Base-by-base conservation (phyloP, 2,329 filamentous ascomycete genomes). In the Alternaria arbusti region DNA sequence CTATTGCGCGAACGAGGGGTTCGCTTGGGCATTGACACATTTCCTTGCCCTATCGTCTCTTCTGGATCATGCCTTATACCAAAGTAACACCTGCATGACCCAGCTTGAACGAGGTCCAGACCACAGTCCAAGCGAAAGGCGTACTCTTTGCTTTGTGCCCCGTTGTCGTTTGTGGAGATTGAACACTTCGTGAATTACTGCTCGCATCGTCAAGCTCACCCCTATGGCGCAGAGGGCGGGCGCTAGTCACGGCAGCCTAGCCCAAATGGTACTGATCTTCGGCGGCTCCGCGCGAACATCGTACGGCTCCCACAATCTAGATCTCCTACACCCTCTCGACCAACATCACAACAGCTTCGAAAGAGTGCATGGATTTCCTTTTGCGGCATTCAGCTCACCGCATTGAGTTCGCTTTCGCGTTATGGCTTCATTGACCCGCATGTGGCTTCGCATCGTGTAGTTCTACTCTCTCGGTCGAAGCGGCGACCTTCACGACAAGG, bases 111-210 rank as follows among this genome's bases (percentile, higher is more conserved):
- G 1, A 32, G 12, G 6, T 1, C 12, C 30, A 15, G 30, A 32
- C 30, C 12, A 1, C 30, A 32, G 30, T 8, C 6, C 1, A 1
- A 4, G 0, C 1, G 0, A 32, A 32, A 32, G 30, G 30, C 30
- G 30, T 3, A 13, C 11, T 30, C 12, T 28, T 4, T 28, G 1
- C 26, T 11, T 28, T 28, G 10, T 26, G 8, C 25, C 8, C 25
- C 25, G 25, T 26, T 26, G 25, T 26, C 25, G 25, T 26, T 10
- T 26, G 28, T 32, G 30, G 30, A 32, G 12, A 32, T 32, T 32
- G 30, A 15, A 15, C 12, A 4, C 6, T 15, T 32, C 6, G 30
- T 7, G 30, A 32, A 32, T 15, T 15, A 15, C 30, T 32, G 3
- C 13, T 32, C 3, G 13, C 30, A 36, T 36, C 30, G 30, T n/a